Percentiles rank a stretch among this genome's conserved stretches.
Evolutionary conservation across 306 rosid species (phyloP).

Genomic region (Prunus mongolica): DNA sequence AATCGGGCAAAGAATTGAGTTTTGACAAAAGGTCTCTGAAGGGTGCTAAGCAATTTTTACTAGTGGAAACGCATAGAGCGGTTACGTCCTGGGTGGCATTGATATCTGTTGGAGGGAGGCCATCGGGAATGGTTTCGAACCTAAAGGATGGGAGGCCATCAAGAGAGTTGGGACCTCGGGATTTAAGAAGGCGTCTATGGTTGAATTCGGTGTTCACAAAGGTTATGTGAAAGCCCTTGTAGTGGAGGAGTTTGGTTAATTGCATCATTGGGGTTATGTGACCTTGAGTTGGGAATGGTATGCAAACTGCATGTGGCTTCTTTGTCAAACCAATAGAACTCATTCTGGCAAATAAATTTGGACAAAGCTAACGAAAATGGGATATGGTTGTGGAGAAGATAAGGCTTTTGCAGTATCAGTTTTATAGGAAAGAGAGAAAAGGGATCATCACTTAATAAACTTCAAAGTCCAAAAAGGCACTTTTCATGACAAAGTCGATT

Average conservation of each 20-base stretch:
- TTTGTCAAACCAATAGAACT: neutral
- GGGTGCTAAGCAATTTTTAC: neutral
- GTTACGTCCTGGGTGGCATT: conserved; percentile 21
- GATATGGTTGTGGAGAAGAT: too few species aligned
- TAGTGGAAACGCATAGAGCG: neutral
- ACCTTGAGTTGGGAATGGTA: conserved; percentile 30
- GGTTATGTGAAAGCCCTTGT: conserved; percentile 31
- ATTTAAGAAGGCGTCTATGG: conserved; percentile 25
- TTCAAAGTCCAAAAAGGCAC: too few species aligned
- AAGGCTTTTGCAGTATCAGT: neutral
- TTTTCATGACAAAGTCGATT: too few species aligned
- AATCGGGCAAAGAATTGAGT: conserved; percentile 8
- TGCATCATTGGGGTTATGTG: conserved; percentile 34
- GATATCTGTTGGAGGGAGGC: conserved; percentile 16
- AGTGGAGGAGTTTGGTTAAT: conserved; percentile 29
- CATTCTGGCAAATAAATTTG: neutral
- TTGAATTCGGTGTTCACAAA: conserved; percentile 33
- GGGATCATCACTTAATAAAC: too few species aligned
- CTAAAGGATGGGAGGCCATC: conserved; percentile 17
- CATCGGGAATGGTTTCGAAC: conserved; percentile 26
- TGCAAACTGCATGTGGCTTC: conserved; percentile 19
- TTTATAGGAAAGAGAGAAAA: too few species aligned
- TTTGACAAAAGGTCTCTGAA: conserved; percentile 17
- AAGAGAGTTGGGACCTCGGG: conserved; percentile 19
- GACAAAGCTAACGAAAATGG: neutral